phyloP scores from a whole-genome alignment of 2,329 filamentous ascomycete genomes.

The Colletotrichum tanaceti region DNA sequence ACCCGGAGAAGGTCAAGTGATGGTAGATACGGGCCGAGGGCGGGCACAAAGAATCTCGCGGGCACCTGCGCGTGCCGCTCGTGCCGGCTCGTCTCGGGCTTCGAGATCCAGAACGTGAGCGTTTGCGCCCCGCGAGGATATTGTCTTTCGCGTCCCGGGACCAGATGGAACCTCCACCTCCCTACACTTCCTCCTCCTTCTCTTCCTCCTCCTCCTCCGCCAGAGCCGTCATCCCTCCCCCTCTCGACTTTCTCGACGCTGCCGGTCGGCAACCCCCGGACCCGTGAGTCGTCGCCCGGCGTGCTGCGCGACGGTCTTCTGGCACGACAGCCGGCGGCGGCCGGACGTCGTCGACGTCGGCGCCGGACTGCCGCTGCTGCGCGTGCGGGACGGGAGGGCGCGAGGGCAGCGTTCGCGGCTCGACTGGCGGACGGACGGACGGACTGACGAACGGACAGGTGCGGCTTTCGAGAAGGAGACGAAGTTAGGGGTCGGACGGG shows the following conservation, averaged over 20 bases:
- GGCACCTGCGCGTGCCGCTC: constrained; percentile 71
- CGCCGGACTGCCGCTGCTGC: constrained; percentile 66
- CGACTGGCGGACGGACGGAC: constrained; percentile 69
- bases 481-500: constrained; percentile 47
- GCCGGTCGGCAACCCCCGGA: constrained; percentile 57
- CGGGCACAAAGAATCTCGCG: constrained; percentile 65
- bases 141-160: constrained; percentile 55
- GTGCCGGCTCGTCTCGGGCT: constrained; percentile 70
- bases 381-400: constrained; percentile 60
- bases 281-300: constrained; percentile 64
- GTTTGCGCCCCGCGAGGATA: constrained; percentile 71
- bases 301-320: constrained; percentile 72
- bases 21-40: constrained; percentile 70
- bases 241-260: constrained; percentile 54
- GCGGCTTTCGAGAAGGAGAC: constrained; percentile 73
- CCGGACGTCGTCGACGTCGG: constrained; percentile 72
- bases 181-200: neutral
- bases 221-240: constrained; percentile 13
- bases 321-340: constrained; percentile 64
- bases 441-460: too few species aligned
- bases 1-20: constrained; percentile 61
- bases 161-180: too few species aligned
- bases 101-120: constrained; percentile 75
- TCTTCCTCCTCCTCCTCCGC: too few species aligned
- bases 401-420: constrained; percentile 67